These are phyloP conservation scores for Entomophthora muscae DNA, from an alignment of 371 early-diverging fungal species.

Conservation along the genomic window DNA sequence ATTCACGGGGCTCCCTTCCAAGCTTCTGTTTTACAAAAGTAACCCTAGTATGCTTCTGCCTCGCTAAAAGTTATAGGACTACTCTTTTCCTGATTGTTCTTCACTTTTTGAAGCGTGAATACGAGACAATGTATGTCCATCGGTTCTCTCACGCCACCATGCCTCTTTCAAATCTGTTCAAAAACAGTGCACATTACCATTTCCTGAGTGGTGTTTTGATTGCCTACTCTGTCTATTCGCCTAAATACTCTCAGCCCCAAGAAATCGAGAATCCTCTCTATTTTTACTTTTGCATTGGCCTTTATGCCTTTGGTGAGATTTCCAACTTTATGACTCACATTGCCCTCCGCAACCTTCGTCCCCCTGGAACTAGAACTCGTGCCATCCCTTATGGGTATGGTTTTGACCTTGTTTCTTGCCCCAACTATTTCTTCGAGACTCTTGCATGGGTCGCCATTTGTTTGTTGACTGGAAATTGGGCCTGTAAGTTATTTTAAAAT, in stretches of 20 bases:
- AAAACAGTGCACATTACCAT: slow-evolving; percentile 92
- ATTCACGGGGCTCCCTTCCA: slow-evolving; percentile 46
- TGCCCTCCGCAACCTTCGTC: slow-evolving; percentile 80
- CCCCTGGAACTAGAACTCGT: slow-evolving; percentile 73
- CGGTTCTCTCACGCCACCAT: slow-evolving; percentile 88
- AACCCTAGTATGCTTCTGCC: slow-evolving; percentile 4
- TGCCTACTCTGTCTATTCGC: slow-evolving; percentile 73
- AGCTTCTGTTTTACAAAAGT: slow-evolving; percentile 50
- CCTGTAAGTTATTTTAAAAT: slow-evolving; percentile 24
- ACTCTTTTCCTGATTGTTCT: slow-evolving; percentile 47
- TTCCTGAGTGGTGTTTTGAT: slow-evolving; percentile 69
- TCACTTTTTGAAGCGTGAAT: slow-evolving; percentile 87
- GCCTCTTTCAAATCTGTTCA: slow-evolving; percentile 83
- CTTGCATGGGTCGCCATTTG: slow-evolving; percentile 66
- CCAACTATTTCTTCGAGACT: slow-evolving; percentile 86
- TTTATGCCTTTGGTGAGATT: slow-evolving; percentile 40
- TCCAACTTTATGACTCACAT: slow-evolving; percentile 74
- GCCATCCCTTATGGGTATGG: slow-evolving; percentile 88
- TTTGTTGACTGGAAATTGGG: slow-evolving; percentile 54
- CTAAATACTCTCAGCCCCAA: slow-evolving; percentile 24
- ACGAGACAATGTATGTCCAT: slow-evolving; percentile 85
- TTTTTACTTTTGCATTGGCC: neutral
- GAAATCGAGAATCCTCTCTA: neutral
- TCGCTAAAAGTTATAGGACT: slow-evolving; percentile 16
- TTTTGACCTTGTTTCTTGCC: slow-evolving; percentile 78